These are phyloP conservation scores for Trichoderma pleuroti DNA, from an alignment of 2,329 filamentous ascomycete species.

Conservation along the genomic window DNA sequence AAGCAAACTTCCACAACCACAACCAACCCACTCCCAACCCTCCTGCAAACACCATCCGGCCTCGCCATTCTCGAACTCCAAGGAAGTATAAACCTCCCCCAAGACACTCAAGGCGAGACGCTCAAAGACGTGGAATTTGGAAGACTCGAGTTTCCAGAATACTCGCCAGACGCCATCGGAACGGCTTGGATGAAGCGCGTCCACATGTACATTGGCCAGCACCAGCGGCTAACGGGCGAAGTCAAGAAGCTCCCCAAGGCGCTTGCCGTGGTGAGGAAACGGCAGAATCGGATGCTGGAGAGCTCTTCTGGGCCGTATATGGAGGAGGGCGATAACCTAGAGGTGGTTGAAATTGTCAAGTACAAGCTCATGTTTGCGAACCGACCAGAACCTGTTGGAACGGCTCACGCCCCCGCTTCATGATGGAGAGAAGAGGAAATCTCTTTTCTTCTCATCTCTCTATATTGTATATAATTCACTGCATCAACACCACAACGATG, in stretches of 20 bases:
- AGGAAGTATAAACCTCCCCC: conserved; percentile 77
- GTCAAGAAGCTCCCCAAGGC: conserved; percentile 80
- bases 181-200: conserved; percentile 86
- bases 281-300: conserved; percentile 43
- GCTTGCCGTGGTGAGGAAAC: conserved; percentile 70
- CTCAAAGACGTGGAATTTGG: conserved; percentile 52
- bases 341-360: conserved; percentile 83
- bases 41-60: conserved; percentile 85
- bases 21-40: conserved; percentile 65
- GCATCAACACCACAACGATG: background rate
- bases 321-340: conserved; percentile 53
- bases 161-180: conserved; percentile 46
- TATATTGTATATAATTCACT: background rate
- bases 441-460: background rate
- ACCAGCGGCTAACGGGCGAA: conserved; percentile 86
- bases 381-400: conserved; percentile 79
- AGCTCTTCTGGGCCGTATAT: conserved; percentile 38
- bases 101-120: conserved; percentile 32
- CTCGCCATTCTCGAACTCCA: conserved; percentile 90
- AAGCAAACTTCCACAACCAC: conserved; percentile 22
- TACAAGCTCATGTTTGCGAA: conserved; percentile 82
- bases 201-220: conserved; percentile 81
- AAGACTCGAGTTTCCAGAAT: conserved; percentile 73
- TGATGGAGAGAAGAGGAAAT: background rate
- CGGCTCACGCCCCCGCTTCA: conserved; percentile 30